phyloP scores from a whole-genome alignment of 257 asterid species.

The Solanum appendiculatum region DNA sequence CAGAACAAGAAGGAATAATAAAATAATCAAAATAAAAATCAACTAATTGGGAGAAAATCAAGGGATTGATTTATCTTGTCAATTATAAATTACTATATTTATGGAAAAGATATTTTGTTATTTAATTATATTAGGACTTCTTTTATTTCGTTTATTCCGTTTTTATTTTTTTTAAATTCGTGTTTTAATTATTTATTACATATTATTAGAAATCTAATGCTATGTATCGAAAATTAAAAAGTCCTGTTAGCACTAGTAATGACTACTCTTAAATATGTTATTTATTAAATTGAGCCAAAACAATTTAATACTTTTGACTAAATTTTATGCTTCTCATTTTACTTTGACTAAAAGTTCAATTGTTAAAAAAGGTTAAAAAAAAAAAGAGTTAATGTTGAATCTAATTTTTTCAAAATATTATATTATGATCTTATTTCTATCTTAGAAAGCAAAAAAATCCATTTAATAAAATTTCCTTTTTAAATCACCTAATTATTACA shows the following conservation, averaged over 20 bases:
- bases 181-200: too few relatives aligned
- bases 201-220: too few relatives aligned
- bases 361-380: too few relatives aligned
- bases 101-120: not conserved
- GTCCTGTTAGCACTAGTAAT: not conserved
- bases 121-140: not conserved
- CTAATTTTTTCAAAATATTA: not conserved
- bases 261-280: not conserved
- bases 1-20: too few relatives aligned
- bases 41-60: not conserved
- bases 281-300: not conserved
- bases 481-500: not conserved
- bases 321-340: not conserved
- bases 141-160: too few relatives aligned
- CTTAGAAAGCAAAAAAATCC: not conserved
- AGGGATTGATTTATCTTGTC: not conserved
- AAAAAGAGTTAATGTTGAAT: not conserved
- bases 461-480: not conserved
- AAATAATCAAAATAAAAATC: not conserved
- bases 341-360: not conserved
- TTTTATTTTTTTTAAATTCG: too few relatives aligned
- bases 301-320: not conserved
- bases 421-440: not conserved
- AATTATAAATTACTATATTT: too few relatives aligned
- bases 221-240: too few relatives aligned